Evolutionary conservation across 306 rosid genomes (phyloP).

Genomic region (Pyrus betulifolia): DNA sequence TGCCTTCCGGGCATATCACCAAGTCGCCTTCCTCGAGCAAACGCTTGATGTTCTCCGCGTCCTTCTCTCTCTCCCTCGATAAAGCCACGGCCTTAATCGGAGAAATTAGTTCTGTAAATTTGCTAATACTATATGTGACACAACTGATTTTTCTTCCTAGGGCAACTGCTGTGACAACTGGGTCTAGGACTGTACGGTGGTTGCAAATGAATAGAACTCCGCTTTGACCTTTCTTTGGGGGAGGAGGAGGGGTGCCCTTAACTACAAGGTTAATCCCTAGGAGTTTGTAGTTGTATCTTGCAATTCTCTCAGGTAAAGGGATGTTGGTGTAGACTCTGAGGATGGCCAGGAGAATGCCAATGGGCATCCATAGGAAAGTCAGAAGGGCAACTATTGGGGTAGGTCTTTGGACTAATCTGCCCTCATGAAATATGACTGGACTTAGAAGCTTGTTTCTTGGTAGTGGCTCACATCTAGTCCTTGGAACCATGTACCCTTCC

Average conservation of each 20-base stretch:
- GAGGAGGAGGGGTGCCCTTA: constrained; percentile 79
- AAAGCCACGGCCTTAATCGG: constrained; percentile 82
- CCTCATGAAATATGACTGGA: constrained; percentile 82
- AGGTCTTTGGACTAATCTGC: constrained; percentile 78
- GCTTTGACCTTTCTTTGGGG: constrained; percentile 62
- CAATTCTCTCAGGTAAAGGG: constrained; percentile 64
- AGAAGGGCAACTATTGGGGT: constrained; percentile 64
- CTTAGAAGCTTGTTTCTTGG: constrained; percentile 74
- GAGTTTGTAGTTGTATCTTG: constrained; percentile 63
- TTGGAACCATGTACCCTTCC: constrained; percentile 82
- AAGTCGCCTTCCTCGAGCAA: constrained; percentile 83
- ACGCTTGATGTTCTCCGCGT: constrained; percentile 60
- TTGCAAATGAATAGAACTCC: constrained; percentile 83
- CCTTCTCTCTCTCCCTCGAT: constrained; percentile 78
- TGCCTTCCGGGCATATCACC: constrained; percentile 90
- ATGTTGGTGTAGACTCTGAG: constrained; percentile 70
- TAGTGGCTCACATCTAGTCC: constrained; percentile 47
- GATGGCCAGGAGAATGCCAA: constrained; percentile 63
- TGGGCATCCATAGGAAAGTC: constrained; percentile 79
- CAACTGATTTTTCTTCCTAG: constrained; percentile 81
- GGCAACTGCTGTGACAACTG: constrained; percentile 67
- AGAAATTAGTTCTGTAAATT: constrained; percentile 69
- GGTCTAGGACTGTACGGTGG: constrained; percentile 85
- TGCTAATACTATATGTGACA: constrained; percentile 88
- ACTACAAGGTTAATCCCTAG: constrained; percentile 60